Evolutionary conservation across 495 filamentous ascomycete genomes (phyloP), one percentile per base, ranked within the genome.

Genomic region (Penicillium malachiteum): DNA sequence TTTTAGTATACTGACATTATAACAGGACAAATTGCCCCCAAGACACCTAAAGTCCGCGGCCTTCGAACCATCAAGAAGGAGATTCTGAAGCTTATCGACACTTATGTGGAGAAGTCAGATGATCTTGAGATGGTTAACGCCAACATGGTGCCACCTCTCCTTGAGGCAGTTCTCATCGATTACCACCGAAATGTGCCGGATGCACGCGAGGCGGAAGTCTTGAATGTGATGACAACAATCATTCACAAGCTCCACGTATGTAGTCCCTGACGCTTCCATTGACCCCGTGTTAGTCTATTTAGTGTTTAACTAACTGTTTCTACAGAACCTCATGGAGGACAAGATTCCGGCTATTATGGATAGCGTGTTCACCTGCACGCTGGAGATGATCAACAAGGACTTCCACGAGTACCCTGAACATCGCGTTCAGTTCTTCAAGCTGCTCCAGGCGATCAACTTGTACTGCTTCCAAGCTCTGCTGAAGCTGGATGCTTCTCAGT

Each of bases 371-470:
- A 93, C 96, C 71, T 97, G 94, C 75, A 99, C 94, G 7, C 78
- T 99, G 39, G 90, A 96, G 59, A 99, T 99, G 94, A 97, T 99
- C 77, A 99, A 97, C 82, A 99, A 97, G 73, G 93, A 99, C 67
- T 99, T 97, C 76, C 95, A 96, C 44, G 94, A 99, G 69, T 99
- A 95, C 71, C 94, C 94, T 0, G 94, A 99, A 66, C 94, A 97
- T 64, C 87, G 94, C 39, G 94, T 99, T 3, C 92, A 96, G 70
- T 99, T 99, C 71, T 99, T 97, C 82, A 95, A 94, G 71, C 79
- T 97, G 31, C 82, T 99, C 13, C 83, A 96, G 63, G 90, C 92
- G 11, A 96, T 99, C 75, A 99, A 99, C 65, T 75, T 96, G 5
- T 87, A 92, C 69, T 97, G 95, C 71, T 99, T 99, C 84, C 90